Conservation (phyloP, 2,329 filamentous ascomycete genomes). For the Rugonectria rugulosa region DNA sequence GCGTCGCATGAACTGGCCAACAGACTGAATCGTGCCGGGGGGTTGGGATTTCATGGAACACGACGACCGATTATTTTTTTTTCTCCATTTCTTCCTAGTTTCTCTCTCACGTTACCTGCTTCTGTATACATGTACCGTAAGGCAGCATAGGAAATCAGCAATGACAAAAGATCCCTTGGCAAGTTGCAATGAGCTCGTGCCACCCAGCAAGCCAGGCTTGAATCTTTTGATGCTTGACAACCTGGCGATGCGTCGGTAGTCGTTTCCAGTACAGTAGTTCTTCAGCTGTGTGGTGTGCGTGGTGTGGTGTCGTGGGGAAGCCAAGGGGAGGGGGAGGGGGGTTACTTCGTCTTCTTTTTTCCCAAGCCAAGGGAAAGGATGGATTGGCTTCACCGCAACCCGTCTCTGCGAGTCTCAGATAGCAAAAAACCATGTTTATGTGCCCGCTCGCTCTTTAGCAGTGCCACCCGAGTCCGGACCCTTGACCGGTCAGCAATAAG, state of each 20-base stretch:
- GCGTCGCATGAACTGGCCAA: slow-evolving; percentile 33
- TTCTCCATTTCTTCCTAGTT: slow-evolving; percentile 7
- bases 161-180: slow-evolving; percentile 4
- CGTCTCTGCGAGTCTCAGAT: not conserved
- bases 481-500: slow-evolving; percentile 3
- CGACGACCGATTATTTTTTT: not conserved
- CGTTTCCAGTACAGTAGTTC: slow-evolving; percentile 16
- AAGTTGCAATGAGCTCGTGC: slow-evolving; percentile 6
- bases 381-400: slow-evolving; percentile 15
- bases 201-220: not conserved
- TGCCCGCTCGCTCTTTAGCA: slow-evolving; percentile 2
- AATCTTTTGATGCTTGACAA: slow-evolving; percentile 9
- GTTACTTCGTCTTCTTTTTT: too few species aligned
- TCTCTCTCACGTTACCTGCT: slow-evolving; percentile 10
- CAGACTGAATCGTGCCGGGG: slow-evolving; percentile 31
- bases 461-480: slow-evolving; percentile 15
- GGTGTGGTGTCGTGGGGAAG: slow-evolving; percentile 14
- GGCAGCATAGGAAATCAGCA: slow-evolving; percentile 12
- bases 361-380: not conserved
- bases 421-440: not conserved
- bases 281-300: not conserved
- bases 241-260: slow-evolving; percentile 17
- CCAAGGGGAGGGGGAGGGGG: slow-evolving; percentile 4
- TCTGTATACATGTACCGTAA: slow-evolving; percentile 28
- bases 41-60: not conserved